Conservation (phyloP, 2,329 filamentous ascomycete species). For the Nigrospora sphaerica region DNA sequence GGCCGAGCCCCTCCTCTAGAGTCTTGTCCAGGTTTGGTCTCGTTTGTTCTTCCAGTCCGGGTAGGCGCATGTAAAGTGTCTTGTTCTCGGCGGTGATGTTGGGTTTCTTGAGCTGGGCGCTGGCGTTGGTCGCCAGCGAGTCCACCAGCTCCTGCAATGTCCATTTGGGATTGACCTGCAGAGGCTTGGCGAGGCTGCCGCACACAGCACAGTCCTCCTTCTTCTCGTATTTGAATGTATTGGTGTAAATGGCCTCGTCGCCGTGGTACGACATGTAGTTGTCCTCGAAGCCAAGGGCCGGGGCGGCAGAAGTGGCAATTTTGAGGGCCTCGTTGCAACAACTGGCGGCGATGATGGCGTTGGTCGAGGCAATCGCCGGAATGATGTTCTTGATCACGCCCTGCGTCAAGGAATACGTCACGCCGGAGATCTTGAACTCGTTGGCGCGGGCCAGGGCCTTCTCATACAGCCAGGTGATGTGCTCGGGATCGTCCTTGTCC, state of each 20-base stretch:
- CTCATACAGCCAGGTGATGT: constrained; percentile 93
- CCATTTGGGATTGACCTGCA: constrained; percentile 61
- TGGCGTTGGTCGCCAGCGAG: constrained; percentile 72
- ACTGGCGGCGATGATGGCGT: constrained; percentile 89
- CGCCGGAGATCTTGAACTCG: constrained; percentile 85
- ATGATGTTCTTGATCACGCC: constrained; percentile 99
- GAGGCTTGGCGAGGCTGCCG: constrained; percentile 70
- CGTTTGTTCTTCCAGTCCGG: constrained; percentile 76
- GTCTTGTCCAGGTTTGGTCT: constrained; percentile 75
- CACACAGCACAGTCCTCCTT: constrained; percentile 95
- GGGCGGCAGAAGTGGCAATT: constrained; percentile 76
- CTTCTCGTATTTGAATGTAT: constrained; percentile 91
- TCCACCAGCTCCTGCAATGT: constrained; percentile 84
- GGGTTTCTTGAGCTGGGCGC: constrained; percentile 90
- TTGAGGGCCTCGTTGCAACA: constrained; percentile 98
- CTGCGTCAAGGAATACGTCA: constrained; percentile 93
- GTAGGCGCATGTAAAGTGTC: constrained; percentile 83
- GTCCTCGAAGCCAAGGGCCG: constrained; percentile 67
- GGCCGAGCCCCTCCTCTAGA: constrained; percentile 57
- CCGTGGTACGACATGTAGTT: constrained; percentile 99
- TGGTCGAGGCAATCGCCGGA: constrained; percentile 94
- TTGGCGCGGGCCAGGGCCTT: constrained; percentile 73
- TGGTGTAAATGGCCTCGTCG: constrained; percentile 92
- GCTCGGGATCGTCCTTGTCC: constrained; percentile 93
- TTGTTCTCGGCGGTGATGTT: constrained; percentile 72